Conservation (phyloP, 2,329 filamentous ascomycete species). For the Ophiocordyceps camponoti-floridani region DNA sequence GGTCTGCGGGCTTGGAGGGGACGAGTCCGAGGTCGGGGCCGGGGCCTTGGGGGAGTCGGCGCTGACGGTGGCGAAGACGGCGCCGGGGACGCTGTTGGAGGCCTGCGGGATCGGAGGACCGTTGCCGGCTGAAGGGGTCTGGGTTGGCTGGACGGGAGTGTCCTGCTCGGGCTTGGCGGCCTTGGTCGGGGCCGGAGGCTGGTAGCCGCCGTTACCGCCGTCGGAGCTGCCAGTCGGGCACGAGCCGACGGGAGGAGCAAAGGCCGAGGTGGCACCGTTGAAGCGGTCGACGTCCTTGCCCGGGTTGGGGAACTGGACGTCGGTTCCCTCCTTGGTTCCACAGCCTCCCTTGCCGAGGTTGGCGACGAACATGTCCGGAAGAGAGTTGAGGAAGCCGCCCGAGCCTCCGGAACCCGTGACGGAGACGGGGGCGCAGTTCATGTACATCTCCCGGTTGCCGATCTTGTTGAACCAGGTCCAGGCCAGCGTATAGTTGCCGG, state of each 20-base stretch:
- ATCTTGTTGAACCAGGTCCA: constrained; percentile 94
- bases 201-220: constrained; percentile 5
- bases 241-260: constrained; percentile 7
- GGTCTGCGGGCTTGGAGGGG: too few species aligned
- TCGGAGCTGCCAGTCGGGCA: constrained; percentile 4
- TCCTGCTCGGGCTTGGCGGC: not conserved
- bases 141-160: not conserved
- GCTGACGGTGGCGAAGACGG: constrained; percentile 20
- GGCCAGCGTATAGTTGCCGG: constrained; percentile 64
- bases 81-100: constrained; percentile 11
- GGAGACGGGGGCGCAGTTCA: constrained; percentile 74
- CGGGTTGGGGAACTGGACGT: constrained; percentile 44
- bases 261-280: constrained; percentile 16
- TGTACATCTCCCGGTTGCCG: constrained; percentile 92
- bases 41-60: not conserved
- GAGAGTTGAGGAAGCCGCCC: constrained; percentile 34
- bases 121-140: not conserved
- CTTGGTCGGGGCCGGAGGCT: not conserved
- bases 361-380: constrained; percentile 56
- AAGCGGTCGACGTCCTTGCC: constrained; percentile 35
- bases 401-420: constrained; percentile 37
- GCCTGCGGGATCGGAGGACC: not conserved
- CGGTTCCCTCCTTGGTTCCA: constrained; percentile 25
- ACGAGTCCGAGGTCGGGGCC: not conserved
- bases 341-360: constrained; percentile 44